Evolutionary conservation across 192 early-diverging fungal species (phyloP).

Genomic region (Allomyces arbusculus): DNA sequence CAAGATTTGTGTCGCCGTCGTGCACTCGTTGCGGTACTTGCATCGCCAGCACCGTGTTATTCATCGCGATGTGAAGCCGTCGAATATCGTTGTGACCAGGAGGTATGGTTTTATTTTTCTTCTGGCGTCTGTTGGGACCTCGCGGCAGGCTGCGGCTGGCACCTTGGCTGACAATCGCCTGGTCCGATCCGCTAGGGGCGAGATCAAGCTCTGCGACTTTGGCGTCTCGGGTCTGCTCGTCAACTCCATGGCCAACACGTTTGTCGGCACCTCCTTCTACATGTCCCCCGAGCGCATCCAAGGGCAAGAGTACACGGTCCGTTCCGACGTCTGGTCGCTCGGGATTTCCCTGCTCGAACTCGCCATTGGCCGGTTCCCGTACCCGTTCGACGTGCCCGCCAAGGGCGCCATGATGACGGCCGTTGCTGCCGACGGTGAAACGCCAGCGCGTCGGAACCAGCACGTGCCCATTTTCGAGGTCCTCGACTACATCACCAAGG

Average conservation of each 20-base stretch:
- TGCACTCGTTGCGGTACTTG: conserved; percentile 61
- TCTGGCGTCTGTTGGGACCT: neutral
- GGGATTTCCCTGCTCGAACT: conserved; percentile 67
- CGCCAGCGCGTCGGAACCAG: conserved; percentile 11
- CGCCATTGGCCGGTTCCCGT: conserved; percentile 49
- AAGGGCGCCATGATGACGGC: neutral
- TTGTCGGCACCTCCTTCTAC: conserved; percentile 66
- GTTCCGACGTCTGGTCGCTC: conserved; percentile 65
- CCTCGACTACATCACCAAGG: conserved; percentile 76
- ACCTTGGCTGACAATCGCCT: neutral
- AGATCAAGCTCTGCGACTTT: conserved; percentile 70
- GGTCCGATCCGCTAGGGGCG: conserved; percentile 22
- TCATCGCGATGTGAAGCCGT: conserved; percentile 84
- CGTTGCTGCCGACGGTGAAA: neutral
- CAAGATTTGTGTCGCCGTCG: conserved; percentile 58
- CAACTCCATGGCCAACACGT: conserved; percentile 63
- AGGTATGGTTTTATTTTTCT: neutral
- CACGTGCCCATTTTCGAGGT: conserved; percentile 73
- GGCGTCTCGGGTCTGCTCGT: conserved; percentile 79
- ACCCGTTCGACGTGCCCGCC: conserved; percentile 30
- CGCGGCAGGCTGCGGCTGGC: too few relatives aligned
- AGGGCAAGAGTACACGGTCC: conserved; percentile 54
- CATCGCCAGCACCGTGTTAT: conserved; percentile 79
- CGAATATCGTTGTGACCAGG: conserved; percentile 62
- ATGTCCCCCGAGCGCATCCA: conserved; percentile 72